Evolutionary conservation across 2,329 filamentous ascomycete genomes (phyloP), one percentile per base, ranked within the genome.

Genomic region (Blumeria hordei): DNA sequence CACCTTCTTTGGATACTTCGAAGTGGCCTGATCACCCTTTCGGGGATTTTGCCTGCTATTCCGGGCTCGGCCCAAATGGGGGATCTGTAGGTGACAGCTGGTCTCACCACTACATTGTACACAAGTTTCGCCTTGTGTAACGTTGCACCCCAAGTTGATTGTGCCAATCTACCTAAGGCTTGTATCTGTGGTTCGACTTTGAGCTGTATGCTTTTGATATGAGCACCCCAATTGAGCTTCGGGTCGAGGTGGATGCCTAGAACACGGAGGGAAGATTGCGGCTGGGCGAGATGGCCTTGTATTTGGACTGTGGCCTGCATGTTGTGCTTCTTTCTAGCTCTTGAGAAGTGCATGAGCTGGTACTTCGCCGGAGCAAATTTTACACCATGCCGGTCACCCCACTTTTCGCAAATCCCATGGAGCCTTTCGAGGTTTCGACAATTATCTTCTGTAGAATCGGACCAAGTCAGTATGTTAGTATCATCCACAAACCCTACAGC

Each of bases 131-230:
- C 34, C 41, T n/a, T 37, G 32, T 28, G 50, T n/a, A 53, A 53
- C 10, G 35, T 53, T 53, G 14, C 50, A 21, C 50, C 50, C 50
- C 50, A 53, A 39, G 50, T 53, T 12, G 50, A 53, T 36, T 53
- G 34, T 16, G 50, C 39, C 16, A 53, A 16, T 53, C 35, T 53
- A 18, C 50, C 28, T n/a, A 21, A 21, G 6, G 43, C 18, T 11
- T 45, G n/a, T 21, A 21, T n/a, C 21, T 45, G 16, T 3, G 43
- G 33, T 11, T 50, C 10, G 11, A 5, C 8, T 50, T 50, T 50
- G 9, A 14, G 47, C 47, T 50, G 47, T 33, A 35, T 32, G 12
- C 35, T 14, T 16, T 50, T 50, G 33, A 34, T 10, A 34, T 50
- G 47, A 21, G 47, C 47, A 16, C 47, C 21, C 12, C 21, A 50